Evolutionary conservation across 257 asterid species (phyloP).

Genomic region (Jaltomata sinuosa): DNA sequence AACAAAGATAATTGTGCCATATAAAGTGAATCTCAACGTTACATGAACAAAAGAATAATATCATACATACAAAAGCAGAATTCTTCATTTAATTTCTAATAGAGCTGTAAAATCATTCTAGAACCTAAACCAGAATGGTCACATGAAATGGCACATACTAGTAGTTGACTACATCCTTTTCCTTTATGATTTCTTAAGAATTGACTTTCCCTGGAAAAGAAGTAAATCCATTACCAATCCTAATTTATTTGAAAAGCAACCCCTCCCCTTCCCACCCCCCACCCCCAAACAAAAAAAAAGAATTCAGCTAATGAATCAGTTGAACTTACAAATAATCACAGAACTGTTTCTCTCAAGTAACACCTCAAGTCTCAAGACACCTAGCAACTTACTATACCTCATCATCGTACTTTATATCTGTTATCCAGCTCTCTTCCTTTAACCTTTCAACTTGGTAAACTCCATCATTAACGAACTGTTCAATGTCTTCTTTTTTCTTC

Average conservation of each 20-base stretch:
- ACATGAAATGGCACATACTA: not conserved
- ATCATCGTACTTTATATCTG: conserved; percentile 87
- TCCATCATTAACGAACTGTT: conserved; percentile 83
- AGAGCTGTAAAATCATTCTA: not conserved
- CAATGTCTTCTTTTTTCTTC: conserved; percentile 70
- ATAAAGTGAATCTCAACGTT: not conserved
- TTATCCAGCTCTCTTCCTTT: conserved; percentile 94
- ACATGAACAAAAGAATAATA: not conserved
- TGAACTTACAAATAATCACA: not conserved
- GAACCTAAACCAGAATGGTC: not conserved
- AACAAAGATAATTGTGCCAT: not conserved
- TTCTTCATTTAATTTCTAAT: not conserved
- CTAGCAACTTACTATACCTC: conserved; percentile 53
- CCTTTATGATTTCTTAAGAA: not conserved
- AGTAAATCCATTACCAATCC: not conserved
- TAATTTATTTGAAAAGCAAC: not conserved
- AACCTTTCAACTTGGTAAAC: conserved; percentile 73
- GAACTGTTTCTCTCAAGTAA: not conserved
- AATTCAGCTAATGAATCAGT: not conserved
- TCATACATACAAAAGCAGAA: not conserved
- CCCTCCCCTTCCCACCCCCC: not conserved
- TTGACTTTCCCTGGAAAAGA: not conserved
- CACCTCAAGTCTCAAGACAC: conserved; percentile 4
- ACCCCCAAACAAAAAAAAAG: not conserved
- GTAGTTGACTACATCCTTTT: not conserved